Base-by-base conservation (phyloP, 495 filamentous ascomycete species). In the Podospora conica region DNA sequence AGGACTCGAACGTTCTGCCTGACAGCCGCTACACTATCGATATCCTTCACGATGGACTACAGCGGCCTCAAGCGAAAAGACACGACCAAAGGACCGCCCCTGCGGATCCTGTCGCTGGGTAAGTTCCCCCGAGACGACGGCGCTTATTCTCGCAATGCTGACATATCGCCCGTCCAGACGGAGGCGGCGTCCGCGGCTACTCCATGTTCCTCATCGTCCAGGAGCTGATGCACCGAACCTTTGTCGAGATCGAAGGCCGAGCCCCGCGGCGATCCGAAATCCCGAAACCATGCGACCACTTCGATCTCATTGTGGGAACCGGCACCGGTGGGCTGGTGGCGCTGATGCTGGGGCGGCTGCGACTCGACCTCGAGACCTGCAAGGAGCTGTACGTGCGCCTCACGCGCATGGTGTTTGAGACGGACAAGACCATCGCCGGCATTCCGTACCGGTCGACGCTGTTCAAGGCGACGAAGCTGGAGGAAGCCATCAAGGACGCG, bases 241-340 rank as follows among this genome's bases (percentile, higher is more conserved):
- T 93, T 73, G 91, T 95, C 74, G 91, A 95, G 79, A 84, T 82
- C 58, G 89, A 96, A 78, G 91, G 92, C 27, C 85, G 88, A 68
- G 91, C 93, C 18, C 92, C 93, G 60, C 86, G 87, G 62, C 86
- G 91, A 73, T 86, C 92, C 69, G 87, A 97, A 70, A 94, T 98
- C 23, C 95, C 96, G 25, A 97, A 96, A 71, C 95, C 95, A 67
- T 96, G 92, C 87, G 96, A 98, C 67, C 91, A 98, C 76, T 98
- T 98, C 79, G 95, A 98, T 78, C 82, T 98, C 63, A 98, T 98
- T 67, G 88, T 88, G 65, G 95, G 95, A 33, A 97, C 92, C 53
- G 94, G 94, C 62, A 98, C 95, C 1, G 95, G 95, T 69, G 95
- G 95, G 3, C 79, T 98, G 63, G 97, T 98, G 67, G 96, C 95